These are phyloP conservation scores for Thyridium curvatum DNA, from an alignment of 2,329 filamentous ascomycete genomes.

Conservation along the genomic window DNA sequence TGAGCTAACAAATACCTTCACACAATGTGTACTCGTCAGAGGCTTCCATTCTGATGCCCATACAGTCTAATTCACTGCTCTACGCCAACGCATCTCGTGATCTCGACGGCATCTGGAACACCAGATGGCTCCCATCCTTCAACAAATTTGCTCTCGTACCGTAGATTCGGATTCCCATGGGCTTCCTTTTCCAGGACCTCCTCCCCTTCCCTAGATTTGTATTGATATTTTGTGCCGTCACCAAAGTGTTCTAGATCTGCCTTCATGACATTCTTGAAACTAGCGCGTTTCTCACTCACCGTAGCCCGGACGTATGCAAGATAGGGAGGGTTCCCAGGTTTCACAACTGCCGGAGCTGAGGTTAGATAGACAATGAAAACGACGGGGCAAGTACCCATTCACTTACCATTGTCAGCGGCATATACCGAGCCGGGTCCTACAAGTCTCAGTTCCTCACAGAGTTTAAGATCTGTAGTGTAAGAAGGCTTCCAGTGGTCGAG, in stretches of 20 bases:
- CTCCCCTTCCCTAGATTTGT: conserved; percentile 48
- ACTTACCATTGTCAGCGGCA: conserved; percentile 56
- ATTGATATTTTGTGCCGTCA: conserved; percentile 40
- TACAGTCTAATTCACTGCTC: conserved; percentile 5
- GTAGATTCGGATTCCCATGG: conserved; percentile 55
- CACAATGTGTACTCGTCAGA: no score
- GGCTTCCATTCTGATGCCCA: conserved; percentile 3
- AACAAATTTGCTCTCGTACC: conserved; percentile 58
- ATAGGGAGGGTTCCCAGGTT: conserved; percentile 65
- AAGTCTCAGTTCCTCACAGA: conserved; percentile 65
- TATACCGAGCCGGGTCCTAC: conserved; percentile 56
- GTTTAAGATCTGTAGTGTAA: conserved; percentile 68
- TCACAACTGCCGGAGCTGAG: conserved; percentile 52
- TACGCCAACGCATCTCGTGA: conserved; percentile 49
- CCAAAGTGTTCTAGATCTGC: conserved; percentile 24
- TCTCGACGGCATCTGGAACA: conserved; percentile 59
- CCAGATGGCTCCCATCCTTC: conserved; percentile 65
- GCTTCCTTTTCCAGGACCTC: conserved; percentile 23
- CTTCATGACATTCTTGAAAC: conserved; percentile 16
- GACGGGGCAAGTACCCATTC: no score
- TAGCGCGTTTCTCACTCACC: conserved; percentile 53
- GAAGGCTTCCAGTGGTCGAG: conserved; percentile 76
- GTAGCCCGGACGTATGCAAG: conserved; percentile 63
- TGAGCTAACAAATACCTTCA: no score
- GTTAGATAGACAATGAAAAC: no score